Evolutionary conservation across 441 rosid genomes (phyloP).

Genomic region (Syzygium syzygioides): DNA sequence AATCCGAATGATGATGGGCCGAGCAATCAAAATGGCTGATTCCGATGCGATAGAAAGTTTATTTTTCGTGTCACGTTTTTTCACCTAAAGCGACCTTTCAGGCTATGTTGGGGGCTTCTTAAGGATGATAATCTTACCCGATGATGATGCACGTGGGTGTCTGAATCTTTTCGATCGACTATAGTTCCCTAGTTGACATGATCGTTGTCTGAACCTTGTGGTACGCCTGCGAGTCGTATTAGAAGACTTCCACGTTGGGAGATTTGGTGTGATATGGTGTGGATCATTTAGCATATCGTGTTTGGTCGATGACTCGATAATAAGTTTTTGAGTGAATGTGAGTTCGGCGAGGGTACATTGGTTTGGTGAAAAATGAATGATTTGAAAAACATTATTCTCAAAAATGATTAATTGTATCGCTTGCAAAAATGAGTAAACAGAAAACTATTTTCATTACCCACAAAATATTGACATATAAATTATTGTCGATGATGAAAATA

Average conservation of each 20-base stretch:
- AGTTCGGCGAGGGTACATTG: accelerated
- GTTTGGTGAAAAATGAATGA: accelerated
- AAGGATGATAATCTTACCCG: background rate
- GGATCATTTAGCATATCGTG: background rate
- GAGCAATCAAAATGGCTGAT: background rate
- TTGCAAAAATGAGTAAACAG: too few species aligned
- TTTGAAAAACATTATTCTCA: too few species aligned
- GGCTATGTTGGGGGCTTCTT: background rate
- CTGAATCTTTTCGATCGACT: too few species aligned
- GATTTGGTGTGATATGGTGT: background rate
- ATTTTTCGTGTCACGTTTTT: background rate
- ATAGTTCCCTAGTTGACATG: too few species aligned
- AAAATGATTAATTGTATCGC: too few species aligned
- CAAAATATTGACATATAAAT: too few species aligned
- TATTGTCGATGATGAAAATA: too few species aligned
- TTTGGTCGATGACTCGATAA: background rate
- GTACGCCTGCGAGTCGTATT: background rate
- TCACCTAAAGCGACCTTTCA: background rate
- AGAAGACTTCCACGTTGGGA: accelerated
- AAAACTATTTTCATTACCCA: too few species aligned
- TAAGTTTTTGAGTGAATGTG: background rate
- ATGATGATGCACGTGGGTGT: background rate
- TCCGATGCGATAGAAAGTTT: background rate
- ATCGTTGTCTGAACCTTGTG: background rate
- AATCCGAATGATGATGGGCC: background rate